Conservation (phyloP, 345 rosid genomes). For the Dimocarpus longan region DNA sequence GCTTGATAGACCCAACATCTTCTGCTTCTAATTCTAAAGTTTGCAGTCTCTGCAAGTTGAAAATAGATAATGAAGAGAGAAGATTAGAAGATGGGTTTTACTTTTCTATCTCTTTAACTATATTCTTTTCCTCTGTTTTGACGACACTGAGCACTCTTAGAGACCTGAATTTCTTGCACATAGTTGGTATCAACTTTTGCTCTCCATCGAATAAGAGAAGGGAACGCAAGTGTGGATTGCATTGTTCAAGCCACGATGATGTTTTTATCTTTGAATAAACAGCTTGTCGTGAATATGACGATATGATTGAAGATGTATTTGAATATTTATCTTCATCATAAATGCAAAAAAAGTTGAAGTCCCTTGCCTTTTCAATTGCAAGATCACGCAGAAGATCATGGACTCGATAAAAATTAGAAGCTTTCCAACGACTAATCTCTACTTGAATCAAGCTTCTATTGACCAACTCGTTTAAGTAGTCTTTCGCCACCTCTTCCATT, state of each 20-base stretch:
- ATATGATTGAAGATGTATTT: background rate
- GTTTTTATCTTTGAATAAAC: background rate
- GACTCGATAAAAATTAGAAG: too few species aligned
- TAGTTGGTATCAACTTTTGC: background rate
- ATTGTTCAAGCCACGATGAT: background rate
- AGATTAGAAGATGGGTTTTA: background rate
- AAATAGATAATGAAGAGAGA: background rate
- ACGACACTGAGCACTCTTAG: background rate
- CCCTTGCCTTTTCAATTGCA: conserved; percentile 30
- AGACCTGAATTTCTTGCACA: too few species aligned
- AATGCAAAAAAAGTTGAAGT: conserved; percentile 30
- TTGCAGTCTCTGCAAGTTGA: background rate
- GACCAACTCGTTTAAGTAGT: background rate
- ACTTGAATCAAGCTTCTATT: too few species aligned
- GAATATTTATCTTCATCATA: background rate
- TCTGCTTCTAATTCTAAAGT: too few species aligned
- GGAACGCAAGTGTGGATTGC: background rate
- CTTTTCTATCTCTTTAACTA: background rate
- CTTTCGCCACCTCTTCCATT: conserved; percentile 31
- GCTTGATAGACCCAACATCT: too few species aligned
- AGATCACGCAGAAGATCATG: conserved; percentile 36
- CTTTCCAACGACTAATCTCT: too few species aligned
- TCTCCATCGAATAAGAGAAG: background rate
- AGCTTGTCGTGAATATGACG: background rate
- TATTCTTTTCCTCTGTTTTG: too few species aligned